Base-by-base conservation (phyloP, 768 basidiomycete genomes). In the Brasilioporus rufonigricans region DNA sequence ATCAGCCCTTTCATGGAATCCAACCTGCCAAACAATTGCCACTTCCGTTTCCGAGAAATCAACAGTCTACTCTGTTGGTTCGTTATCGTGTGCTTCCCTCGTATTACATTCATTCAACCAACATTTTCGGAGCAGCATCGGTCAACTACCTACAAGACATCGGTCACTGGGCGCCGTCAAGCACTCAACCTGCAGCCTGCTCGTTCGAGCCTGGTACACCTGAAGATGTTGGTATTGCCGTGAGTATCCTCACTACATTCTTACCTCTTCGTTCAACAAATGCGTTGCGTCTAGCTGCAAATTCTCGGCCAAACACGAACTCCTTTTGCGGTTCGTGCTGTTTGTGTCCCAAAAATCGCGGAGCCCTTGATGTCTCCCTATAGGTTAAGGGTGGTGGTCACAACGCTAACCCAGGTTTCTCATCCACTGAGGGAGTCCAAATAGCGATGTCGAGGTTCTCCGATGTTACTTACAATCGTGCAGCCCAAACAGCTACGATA, bases 321-420 rank as follows among this genome's bases (percentile, higher is more conserved):
- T n/a, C n/a, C n/a, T n/a, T n/a, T n/a, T n/a, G n/a, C n/a, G n/a
- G n/a, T n/a, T n/a, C 76, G 51, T 66, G 44, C 44, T 71, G 39
- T 68, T 68, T 16, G 66, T 60, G 10, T 18, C 39, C 10, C 18
- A 4, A 32, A 1, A 26, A 24, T 1, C n/a, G 9, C 8, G 16
- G 1, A 31, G 9, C 7, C 5, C 2, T 33, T 26, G 2, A 24
- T 13, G 21, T 29, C 11, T 24, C n/a, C n/a, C 12, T 26, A 39
- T 6, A 84, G 84, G 74, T 86, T 27, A 86, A 84, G 65, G 78
- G 83, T 26, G 83, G 84, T 9, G 85, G 85, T 0, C 85, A 86
- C 58, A 50, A 77, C 0, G 53, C 73, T 0, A 85, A 85, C 56
- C 79, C 74, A 2, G n/a, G n/a, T n/a, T n/a, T n/a, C n/a, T n/a